These are phyloP conservation scores for Fusarium bactridioides DNA, from an alignment of 2,329 filamentous ascomycete species.

Conservation along the genomic window DNA sequence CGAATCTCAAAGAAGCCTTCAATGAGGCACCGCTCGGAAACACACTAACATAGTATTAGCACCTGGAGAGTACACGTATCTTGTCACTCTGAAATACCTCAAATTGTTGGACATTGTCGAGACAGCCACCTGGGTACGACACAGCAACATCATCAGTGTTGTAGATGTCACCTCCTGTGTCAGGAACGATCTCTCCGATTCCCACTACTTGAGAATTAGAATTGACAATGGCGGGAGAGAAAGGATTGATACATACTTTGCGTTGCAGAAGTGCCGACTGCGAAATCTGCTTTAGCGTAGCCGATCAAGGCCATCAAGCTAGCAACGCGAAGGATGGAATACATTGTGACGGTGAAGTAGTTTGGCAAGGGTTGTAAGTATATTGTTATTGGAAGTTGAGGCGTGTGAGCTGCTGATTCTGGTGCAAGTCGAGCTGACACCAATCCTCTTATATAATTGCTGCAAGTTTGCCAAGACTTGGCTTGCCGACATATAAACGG, in stretches of 20 bases:
- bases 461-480: too few relatives aligned
- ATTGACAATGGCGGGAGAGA: too few relatives aligned
- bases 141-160: background rate
- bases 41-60: background rate
- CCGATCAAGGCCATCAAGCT: background rate
- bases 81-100: background rate
- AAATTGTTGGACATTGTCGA: background rate
- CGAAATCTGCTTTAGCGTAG: background rate
- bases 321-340: background rate
- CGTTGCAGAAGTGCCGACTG: background rate
- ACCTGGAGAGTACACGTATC: fast-evolving
- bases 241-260: background rate
- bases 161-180: background rate
- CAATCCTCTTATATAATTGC: background rate
- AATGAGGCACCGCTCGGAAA: background rate
- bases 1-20: background rate
- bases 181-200: background rate
- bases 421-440: fast-evolving
- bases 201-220: background rate
- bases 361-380: fast-evolving
- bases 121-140: background rate
- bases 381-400: background rate
- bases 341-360: background rate
- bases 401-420: too few relatives aligned
- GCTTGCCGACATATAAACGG: background rate